These are phyloP conservation scores for Barnettozyma sp. DNA, from an alignment of 805 yeast species.

Conservation along the genomic window DNA sequence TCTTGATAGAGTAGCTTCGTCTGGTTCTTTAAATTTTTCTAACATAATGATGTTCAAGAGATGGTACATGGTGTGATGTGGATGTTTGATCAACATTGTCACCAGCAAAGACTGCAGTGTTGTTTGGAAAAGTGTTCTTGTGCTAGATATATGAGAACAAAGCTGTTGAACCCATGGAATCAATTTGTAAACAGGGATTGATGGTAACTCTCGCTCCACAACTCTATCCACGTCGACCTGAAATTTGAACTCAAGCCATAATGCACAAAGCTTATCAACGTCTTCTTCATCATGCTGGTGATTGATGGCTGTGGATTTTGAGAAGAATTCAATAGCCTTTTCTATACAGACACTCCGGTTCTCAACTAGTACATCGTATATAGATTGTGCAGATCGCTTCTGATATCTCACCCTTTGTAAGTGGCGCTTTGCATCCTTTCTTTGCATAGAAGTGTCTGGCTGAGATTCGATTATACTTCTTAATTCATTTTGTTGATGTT, in stretches of 20 bases:
- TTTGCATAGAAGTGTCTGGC: conserved; percentile 37
- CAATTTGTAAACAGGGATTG: conserved; percentile 53
- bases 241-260: conserved; percentile 67
- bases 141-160: conserved; percentile 57
- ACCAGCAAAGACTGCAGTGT: conserved; percentile 42
- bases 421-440: conserved; percentile 46
- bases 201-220: conserved; percentile 32
- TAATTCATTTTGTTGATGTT: conserved; percentile 43
- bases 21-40: conserved; percentile 24
- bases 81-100: conserved; percentile 48
- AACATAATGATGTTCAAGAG: conserved; percentile 48
- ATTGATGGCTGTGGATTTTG: conserved; percentile 43
- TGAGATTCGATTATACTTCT: conserved; percentile 36
- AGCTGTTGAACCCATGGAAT: conserved; percentile 81
- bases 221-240: conserved; percentile 37
- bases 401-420: conserved; percentile 43
- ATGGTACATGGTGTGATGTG: conserved; percentile 64
- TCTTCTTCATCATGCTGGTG: conserved; percentile 45
- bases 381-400: conserved; percentile 41
- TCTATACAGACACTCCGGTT: conserved; percentile 39
- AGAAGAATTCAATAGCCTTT: conserved; percentile 52
- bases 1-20: conserved; percentile 35
- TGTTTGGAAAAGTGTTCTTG: conserved; percentile 46
- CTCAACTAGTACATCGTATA: conserved; percentile 32
- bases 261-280: conserved; percentile 68